phyloP scores from a whole-genome alignment of 768 basidiomycete genomes.

The Lactarius evosmus region DNA sequence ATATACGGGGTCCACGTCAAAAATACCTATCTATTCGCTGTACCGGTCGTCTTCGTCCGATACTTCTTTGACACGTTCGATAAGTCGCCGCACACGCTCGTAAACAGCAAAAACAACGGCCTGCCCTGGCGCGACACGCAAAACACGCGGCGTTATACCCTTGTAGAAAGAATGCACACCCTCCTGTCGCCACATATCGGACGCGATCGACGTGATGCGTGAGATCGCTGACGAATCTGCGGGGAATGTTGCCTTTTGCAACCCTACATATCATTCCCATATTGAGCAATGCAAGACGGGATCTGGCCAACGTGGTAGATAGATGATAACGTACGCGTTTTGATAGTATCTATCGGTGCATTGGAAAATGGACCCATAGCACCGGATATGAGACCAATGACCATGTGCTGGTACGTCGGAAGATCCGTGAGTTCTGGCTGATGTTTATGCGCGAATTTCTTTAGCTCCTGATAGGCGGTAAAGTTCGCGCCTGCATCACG shows the following conservation, averaged over 20 bases:
- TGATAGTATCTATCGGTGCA: constrained; percentile 92
- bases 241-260: constrained; percentile 77
- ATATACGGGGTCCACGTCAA: neutral
- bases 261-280: constrained; percentile 43
- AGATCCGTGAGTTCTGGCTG: constrained; percentile 81
- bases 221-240: constrained; percentile 76
- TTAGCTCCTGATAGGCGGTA: constrained; percentile 96
- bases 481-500: constrained; percentile 79
- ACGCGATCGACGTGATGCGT: constrained; percentile 74
- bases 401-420: constrained; percentile 94
- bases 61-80: constrained; percentile 64
- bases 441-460: constrained; percentile 69
- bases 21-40: constrained; percentile 48
- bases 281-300: neutral
- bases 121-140: constrained; percentile 95
- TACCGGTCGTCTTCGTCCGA: constrained; percentile 56
- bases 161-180: constrained; percentile 93
- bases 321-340: constrained; percentile 66
- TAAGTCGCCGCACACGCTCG: constrained; percentile 73
- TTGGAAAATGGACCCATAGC: constrained; percentile 99
- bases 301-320: neutral
- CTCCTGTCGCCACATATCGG: constrained; percentile 93
- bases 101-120: constrained; percentile 98
- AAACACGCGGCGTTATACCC: constrained; percentile 94
- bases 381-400: constrained; percentile 92